phyloP scores from a whole-genome alignment of 163 green algal genomes.

The Scenedesmus sp. region DNA sequence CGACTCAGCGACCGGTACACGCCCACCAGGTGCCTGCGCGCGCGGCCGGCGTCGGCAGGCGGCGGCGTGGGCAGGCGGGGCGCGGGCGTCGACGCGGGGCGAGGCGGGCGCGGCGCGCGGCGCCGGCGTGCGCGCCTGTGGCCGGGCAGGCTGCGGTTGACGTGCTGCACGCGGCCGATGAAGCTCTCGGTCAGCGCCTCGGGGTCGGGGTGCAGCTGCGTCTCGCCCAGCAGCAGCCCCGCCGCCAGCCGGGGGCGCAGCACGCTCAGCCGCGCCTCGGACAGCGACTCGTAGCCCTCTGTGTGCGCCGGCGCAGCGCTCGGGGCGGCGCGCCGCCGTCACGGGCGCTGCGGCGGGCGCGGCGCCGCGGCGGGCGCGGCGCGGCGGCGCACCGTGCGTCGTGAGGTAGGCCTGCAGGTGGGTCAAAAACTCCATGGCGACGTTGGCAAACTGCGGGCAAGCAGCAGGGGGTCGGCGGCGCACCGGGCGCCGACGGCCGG shows the following conservation, averaged over 20 bases:
- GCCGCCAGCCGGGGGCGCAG: slow-evolving; percentile 27
- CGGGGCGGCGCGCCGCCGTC: too few species aligned
- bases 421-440: slow-evolving; percentile 11
- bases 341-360: too few species aligned
- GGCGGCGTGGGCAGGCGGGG: not conserved
- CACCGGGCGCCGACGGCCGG: too few species aligned
- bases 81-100: not conserved
- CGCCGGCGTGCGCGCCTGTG: not conserved
- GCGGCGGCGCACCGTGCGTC: not conserved
- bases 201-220: slow-evolving; percentile 10
- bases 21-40: slow-evolving; percentile 33
- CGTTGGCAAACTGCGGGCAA: slow-evolving; percentile 36
- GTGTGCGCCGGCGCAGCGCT: too few species aligned
- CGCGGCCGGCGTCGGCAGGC: not conserved
- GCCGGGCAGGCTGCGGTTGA: slow-evolving; percentile 2
- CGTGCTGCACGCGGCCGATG: slow-evolving; percentile 12
- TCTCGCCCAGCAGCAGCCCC: slow-evolving; percentile 41
- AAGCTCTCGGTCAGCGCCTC: not conserved
- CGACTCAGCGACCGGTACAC: slow-evolving; percentile 50
- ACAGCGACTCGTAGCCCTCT: slow-evolving; percentile 50
- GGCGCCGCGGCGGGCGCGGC: not conserved
- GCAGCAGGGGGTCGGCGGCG: too few species aligned
- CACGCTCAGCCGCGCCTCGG: slow-evolving; percentile 47
- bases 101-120: too few species aligned
- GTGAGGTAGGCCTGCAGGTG: slow-evolving; percentile 21